Base-by-base conservation (phyloP, 2,329 filamentous ascomycete species). In the Diplodia mutila region DNA sequence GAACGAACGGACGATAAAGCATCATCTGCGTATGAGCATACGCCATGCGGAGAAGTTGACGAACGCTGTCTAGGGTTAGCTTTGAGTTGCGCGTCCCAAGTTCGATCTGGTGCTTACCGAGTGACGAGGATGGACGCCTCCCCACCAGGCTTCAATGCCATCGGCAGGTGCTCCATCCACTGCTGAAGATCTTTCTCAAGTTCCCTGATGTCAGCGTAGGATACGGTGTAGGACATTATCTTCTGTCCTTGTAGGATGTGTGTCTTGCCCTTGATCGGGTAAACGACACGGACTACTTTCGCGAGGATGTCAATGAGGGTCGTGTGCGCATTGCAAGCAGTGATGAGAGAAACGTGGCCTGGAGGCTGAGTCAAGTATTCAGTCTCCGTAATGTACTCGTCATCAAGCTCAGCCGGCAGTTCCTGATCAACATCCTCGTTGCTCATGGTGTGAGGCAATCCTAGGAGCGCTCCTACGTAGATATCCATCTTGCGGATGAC, bases 11-110 rank as follows among this genome's bases (percentile, higher is more conserved):
- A 21, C 92, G 85, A 74, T 95, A 95, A 1, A 95, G 81, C 74
- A 95, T 88, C 77, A 95, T 89, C 74, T 94, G 92, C 5, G 93
- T 90, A 73, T 94, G 91, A 2, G 90, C 91, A 75, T 91, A 94
- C n/a, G 89, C 87, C 78, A 95, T 90, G 42, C 91, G 86, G 23
- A 95, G 82, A 27, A 94, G 82, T 70, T 93, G 92, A 69, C 92
- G 91, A n/a, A 85, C 81, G 65, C 86, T 86, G 4, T 34, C 64
- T 71, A 68, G 59, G 53, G 49, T 65, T 7, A 66, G 70, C n/a
- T 16, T 12, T 25, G 27, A 27, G 16, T 6, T 8, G 16, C 25
- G n/a, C 11, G 16, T 25, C 9, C 16, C 4, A 29, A 18, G 18
- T 11, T 27, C 4, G 8, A 8, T 11, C 32, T n/a, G 39, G 64